phyloP scores from a whole-genome alignment of 352 stramenopile genomes.

The Pythium grandisporangium region DNA sequence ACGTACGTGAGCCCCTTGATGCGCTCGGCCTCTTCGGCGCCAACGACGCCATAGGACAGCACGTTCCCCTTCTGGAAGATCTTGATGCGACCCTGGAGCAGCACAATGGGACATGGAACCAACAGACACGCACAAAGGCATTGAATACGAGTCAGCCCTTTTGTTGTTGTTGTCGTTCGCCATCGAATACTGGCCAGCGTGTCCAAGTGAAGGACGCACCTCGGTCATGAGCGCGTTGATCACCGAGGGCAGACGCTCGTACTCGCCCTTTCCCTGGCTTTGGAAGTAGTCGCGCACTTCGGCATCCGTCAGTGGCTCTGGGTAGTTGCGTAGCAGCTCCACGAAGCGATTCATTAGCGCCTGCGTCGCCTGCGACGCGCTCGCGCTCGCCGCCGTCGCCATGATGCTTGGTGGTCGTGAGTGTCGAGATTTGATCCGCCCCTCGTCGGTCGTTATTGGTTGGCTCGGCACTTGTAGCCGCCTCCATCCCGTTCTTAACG shows the following conservation, averaged over 20 bases:
- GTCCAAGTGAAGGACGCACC: too few species aligned
- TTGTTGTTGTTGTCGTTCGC: too few species aligned
- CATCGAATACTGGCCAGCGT: too few species aligned
- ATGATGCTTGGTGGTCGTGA: too few species aligned
- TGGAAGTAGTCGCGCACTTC: constrained; percentile 80
- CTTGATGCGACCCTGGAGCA: constrained; percentile 66
- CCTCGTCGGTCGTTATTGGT: too few species aligned
- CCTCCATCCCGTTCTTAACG: too few species aligned
- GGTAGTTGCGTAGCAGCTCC: constrained; percentile 67
- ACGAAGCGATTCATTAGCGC: constrained; percentile 62
- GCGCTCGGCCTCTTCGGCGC: constrained; percentile 76
- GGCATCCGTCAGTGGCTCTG: constrained; percentile 65
- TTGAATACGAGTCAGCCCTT: neutral
- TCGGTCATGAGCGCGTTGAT: constrained; percentile 84
- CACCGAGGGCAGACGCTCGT: constrained; percentile 70
- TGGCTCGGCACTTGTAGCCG: too few species aligned
- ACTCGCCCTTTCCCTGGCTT: constrained; percentile 48
- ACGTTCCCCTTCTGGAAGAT: constrained; percentile 84
- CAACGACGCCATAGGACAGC: constrained; percentile 76
- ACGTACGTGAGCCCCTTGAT: constrained; percentile 78
- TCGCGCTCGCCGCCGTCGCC: constrained; percentile 3
- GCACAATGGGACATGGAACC: neutral
- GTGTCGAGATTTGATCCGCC: too few species aligned
- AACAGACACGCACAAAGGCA: neutral
- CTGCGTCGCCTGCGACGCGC: constrained; percentile 24